These are phyloP conservation scores for Capronia epimyces DNA, from an alignment of 2,329 filamentous ascomycete genomes.

Conservation along the genomic window DNA sequence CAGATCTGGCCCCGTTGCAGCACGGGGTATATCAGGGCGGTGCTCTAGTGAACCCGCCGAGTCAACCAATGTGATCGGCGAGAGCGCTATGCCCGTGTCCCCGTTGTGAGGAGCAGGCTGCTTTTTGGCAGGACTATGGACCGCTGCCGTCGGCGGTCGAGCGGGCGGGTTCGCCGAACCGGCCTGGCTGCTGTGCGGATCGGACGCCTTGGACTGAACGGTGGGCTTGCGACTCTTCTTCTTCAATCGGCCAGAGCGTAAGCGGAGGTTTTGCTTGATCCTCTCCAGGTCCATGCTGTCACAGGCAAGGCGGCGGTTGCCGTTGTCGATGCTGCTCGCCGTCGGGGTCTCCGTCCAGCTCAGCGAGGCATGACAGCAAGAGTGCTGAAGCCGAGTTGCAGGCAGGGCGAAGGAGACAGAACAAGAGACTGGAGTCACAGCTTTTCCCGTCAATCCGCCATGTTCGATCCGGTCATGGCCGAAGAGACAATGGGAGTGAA, in stretches of 20 bases:
- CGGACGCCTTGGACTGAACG: neutral
- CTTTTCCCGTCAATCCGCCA: neutral
- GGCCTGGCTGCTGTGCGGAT: slow-evolving; percentile 2
- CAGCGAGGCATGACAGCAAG: neutral
- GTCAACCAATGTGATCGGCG: neutral
- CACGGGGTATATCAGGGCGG: slow-evolving; percentile 6
- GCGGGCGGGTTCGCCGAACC: neutral
- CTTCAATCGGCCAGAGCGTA: slow-evolving; percentile 25
- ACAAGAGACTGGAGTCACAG: neutral
- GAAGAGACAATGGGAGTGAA: no score
- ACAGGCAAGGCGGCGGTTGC: neutral
- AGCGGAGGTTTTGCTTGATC: slow-evolving; percentile 28
- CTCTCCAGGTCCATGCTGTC: slow-evolving; percentile 28
- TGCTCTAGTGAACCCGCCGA: neutral
- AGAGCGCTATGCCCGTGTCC: slow-evolving; percentile 2
- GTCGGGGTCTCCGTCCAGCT: neutral
- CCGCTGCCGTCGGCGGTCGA: neutral
- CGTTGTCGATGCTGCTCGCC: neutral
- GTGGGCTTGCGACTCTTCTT: slow-evolving; percentile 23
- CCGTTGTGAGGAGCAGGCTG: slow-evolving; percentile 5
- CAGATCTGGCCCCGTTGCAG: slow-evolving; percentile 4
- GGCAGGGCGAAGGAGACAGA: neutral
- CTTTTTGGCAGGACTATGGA: slow-evolving; percentile 1
- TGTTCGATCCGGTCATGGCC: slow-evolving; percentile 3
- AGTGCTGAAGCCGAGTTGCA: neutral